Evolutionary conservation across 1,139 yeast genomes (phyloP).

Genomic region (Suhomyces maxii): DNA sequence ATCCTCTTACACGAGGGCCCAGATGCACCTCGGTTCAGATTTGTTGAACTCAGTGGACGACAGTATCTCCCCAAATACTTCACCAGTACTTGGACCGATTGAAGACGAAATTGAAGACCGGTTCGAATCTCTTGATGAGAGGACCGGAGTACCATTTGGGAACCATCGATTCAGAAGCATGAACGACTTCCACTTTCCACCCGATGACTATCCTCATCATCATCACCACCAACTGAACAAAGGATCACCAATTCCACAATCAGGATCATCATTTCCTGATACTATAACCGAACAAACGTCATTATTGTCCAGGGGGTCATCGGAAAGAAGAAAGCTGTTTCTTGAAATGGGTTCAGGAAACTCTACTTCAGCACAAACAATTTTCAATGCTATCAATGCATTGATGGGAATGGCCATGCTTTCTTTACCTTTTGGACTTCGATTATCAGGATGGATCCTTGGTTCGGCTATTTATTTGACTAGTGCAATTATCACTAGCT

Average conservation of each 20-base stretch:
- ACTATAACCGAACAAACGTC: constrained; percentile 2
- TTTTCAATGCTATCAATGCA: constrained; percentile 84
- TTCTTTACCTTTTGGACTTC: constrained; percentile 79
- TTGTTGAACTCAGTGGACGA: constrained; percentile 21
- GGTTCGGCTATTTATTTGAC: constrained; percentile 56
- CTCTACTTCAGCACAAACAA: constrained; percentile 78
- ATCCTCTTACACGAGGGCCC: constrained; percentile 76
- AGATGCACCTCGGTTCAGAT: constrained; percentile 45
- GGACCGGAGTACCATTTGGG: not conserved
- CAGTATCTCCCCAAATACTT: constrained; percentile 27
- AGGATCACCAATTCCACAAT: not conserved
- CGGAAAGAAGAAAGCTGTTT: not conserved
- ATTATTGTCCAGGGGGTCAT: constrained; percentile 6
- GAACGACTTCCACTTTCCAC: constrained; percentile 9
- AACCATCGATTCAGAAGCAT: constrained; percentile 3
- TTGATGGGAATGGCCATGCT: constrained; percentile 84
- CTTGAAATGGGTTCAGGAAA: constrained; percentile 20
- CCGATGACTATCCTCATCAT: not conserved
- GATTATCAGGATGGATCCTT: constrained; percentile 75
- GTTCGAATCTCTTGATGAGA: not conserved
- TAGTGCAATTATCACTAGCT: constrained; percentile 63
- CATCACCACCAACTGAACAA: not conserved
- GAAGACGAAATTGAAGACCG: constrained; percentile 6
- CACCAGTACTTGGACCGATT: constrained; percentile 13
- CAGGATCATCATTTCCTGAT: not conserved